These are phyloP conservation scores for Linderina pennispora DNA, from an alignment of 192 early-diverging fungal genomes.

Conservation along the genomic window DNA sequence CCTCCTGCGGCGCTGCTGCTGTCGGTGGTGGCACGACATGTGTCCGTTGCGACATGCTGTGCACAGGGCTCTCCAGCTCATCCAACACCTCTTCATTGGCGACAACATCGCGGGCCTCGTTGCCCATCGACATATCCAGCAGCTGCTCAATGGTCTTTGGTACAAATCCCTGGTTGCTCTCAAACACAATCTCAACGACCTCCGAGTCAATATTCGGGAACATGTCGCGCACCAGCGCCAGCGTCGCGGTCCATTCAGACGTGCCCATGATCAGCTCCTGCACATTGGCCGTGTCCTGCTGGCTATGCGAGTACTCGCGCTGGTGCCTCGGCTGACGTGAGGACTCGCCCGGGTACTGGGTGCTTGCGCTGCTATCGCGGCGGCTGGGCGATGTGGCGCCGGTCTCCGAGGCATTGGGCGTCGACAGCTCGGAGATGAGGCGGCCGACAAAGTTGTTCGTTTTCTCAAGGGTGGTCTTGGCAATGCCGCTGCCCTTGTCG, in stretches of 20 bases:
- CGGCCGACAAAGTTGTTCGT: conserved; percentile 67
- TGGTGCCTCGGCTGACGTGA: conserved; percentile 13
- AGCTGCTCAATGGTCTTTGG: conserved; percentile 46
- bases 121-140: conserved; percentile 43
- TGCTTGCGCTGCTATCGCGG: conserved; percentile 17
- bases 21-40: background rate
- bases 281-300: conserved; percentile 3
- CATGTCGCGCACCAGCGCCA: conserved; percentile 58
- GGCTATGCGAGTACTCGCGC: conserved; percentile 15
- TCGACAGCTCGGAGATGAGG: conserved; percentile 58
- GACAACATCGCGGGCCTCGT: conserved; percentile 23
- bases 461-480: conserved; percentile 66
- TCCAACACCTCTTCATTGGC: conserved; percentile 3
- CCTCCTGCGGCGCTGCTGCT: background rate
- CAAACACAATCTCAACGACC: conserved; percentile 66
- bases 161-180: conserved; percentile 57
- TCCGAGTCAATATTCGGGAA: conserved; percentile 69
- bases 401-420: conserved; percentile 23
- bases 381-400: conserved; percentile 18
- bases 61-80: background rate
- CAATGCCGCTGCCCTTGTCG: conserved; percentile 48
- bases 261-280: conserved; percentile 4
- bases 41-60: background rate
- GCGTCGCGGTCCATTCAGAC: conserved; percentile 52
- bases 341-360: conserved; percentile 13